Evolutionary conservation across 2,329 filamentous ascomycete species (phyloP), one percentile per base, ranked within the genome.

Genomic region (Microdochium nivale): DNA sequence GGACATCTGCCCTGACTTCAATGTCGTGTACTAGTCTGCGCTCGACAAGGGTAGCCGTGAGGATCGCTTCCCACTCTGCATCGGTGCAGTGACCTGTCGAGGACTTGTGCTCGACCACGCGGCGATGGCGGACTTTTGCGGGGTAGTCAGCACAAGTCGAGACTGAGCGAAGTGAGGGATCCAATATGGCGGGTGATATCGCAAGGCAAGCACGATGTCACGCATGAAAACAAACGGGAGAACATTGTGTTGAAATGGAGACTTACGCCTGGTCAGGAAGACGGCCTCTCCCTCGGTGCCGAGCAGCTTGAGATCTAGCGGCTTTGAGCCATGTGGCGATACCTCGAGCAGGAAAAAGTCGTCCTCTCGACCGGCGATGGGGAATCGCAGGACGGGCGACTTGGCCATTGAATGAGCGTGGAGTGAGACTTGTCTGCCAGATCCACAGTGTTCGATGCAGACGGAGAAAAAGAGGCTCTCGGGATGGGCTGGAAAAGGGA

Each of bases 261-360:
- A 75, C 80, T 76, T 72, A 85, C 83, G 67, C 55, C 74, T 74
- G 52, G 74, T 67, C 43, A 75, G 70, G 66, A 83, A 88, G 7
- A 82, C 76, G 48, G 74, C 76, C 52, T 79, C 75, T 51, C 81
- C 80, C 60, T 90, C 86, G 27, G 86, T 89, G 32, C 79, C 86
- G 32, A 85, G 73, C 27, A 90, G 66, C 62, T 81, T 83, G 47
- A 88, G 66, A 65, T 89, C 84, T 27, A 90, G 69, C 1, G 76
- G 74, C 52, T 73, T 74, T 33, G 71, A 68, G 35, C 70, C 72
- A 51, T 66, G 75, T 23, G 77, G 69, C 2, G 72, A 71, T 52
- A 83, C 77, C 59, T 87, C 76, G 19, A 87, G 62, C 23, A 90
- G 73, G 27, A 88, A 75, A 56, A 78, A 82, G 16, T 72, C 67